A percentile compares a stretch with the other conserved stretches of the same genome.
Evolutionary conservation across 23 red algal species (phyloP).

Genomic region (Gracilaria caudata): DNA sequence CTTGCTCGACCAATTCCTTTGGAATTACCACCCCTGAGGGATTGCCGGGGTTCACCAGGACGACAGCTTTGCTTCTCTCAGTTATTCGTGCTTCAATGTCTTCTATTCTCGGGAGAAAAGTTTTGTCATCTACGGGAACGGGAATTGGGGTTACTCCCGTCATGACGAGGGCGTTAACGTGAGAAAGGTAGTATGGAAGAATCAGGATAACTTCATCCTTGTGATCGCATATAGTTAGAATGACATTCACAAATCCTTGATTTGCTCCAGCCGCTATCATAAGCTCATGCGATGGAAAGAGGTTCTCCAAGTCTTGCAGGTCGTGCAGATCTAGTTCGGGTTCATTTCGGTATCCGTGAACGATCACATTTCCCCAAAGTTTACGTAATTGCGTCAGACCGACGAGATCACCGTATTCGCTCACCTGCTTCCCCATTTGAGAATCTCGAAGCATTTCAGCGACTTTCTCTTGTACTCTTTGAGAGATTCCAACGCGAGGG

Average conservation of each 20-base stretch:
- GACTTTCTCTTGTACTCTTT: slow-evolving; percentile 1
- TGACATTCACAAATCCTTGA: slow-evolving; percentile 46
- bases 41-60: slow-evolving; percentile 63
- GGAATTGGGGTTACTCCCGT: neutral
- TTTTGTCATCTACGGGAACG: slow-evolving; percentile 1
- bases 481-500: slow-evolving; percentile 4
- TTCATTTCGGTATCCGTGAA: neutral
- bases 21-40: slow-evolving; percentile 62
- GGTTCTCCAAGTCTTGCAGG: neutral
- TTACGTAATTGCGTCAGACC: neutral
- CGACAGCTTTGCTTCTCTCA: slow-evolving; percentile 45
- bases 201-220: slow-evolving; percentile 77
- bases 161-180: slow-evolving; percentile 45
- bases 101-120: slow-evolving; percentile 41
- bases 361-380: slow-evolving; percentile 20
- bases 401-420: slow-evolving; percentile 14
- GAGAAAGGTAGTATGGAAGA: slow-evolving; percentile 86
- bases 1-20: slow-evolving; percentile 2
- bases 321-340: neutral
- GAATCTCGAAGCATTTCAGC: neutral
- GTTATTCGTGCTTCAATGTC: slow-evolving; percentile 22
- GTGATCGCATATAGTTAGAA: slow-evolving; percentile 27
- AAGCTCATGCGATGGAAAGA: slow-evolving; percentile 27
- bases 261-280: slow-evolving; percentile 59
- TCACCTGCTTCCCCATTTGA: neutral